phyloP scores from a whole-genome alignment of 768 basidiomycete genomes.

The Austroboletus eburneus region DNA sequence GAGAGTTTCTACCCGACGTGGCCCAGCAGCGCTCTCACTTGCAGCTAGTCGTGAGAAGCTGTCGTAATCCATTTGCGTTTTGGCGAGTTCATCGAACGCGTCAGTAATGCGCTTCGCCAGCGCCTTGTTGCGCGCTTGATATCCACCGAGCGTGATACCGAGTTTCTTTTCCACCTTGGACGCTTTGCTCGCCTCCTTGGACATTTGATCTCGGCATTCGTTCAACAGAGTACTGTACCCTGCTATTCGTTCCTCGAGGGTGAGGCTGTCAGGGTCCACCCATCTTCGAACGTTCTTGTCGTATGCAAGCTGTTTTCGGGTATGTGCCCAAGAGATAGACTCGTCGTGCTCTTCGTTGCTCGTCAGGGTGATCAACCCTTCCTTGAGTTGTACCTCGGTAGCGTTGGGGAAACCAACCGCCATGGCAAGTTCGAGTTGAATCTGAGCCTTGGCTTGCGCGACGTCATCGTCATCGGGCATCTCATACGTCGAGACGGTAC shows the following conservation, averaged over 20 bases:
- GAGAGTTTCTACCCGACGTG: constrained; percentile 70
- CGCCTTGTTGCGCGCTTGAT: constrained; percentile 68
- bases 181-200: constrained; percentile 75
- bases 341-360: constrained; percentile 61
- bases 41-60: constrained; percentile 71
- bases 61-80: constrained; percentile 65
- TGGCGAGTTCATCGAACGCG: constrained; percentile 68
- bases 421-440: constrained; percentile 78
- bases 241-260: constrained; percentile 52
- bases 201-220: constrained; percentile 64
- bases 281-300: constrained; percentile 54
- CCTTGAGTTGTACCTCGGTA: constrained; percentile 69
- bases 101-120: constrained; percentile 60
- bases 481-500: constrained; percentile 61
- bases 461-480: constrained; percentile 78
- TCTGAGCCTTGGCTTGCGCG: constrained; percentile 58
- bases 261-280: constrained; percentile 62
- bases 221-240: constrained; percentile 64
- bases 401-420: constrained; percentile 85
- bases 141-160: constrained; percentile 83
- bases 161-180: constrained; percentile 90
- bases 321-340: constrained; percentile 64
- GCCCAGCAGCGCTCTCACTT: constrained; percentile 74
- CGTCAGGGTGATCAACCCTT: constrained; percentile 64
- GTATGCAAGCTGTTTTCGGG: constrained; percentile 60